Conservation (phyloP, 1,139 yeast species). For the Hyphopichia khmerensis region DNA sequence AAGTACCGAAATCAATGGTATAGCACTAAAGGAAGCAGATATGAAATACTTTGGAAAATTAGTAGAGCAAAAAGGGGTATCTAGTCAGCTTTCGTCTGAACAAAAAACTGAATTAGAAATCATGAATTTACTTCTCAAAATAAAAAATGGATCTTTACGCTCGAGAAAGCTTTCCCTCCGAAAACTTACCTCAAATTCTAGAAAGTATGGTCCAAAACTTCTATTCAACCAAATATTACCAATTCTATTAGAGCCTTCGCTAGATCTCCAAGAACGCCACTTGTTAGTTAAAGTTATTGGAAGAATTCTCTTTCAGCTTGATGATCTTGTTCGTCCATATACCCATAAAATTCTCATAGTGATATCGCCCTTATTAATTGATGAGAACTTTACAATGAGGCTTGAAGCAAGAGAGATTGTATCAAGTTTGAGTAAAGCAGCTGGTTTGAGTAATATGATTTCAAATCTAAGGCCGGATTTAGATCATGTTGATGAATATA, state of each 20-base stretch:
- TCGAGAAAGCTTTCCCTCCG: constrained; percentile 72
- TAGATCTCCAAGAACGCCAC: constrained; percentile 86
- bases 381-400: constrained; percentile 72
- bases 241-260: constrained; percentile 63
- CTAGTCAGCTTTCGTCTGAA: constrained; percentile 33
- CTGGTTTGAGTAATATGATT: constrained; percentile 79
- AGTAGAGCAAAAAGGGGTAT: constrained; percentile 32
- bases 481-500: constrained; percentile 79
- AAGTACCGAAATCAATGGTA: constrained; percentile 37
- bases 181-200: constrained; percentile 62
- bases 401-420: constrained; percentile 80
- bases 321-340: constrained; percentile 66
- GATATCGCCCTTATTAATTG: constrained; percentile 75
- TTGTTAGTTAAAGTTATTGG: constrained; percentile 74
- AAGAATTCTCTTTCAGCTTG: constrained; percentile 64
- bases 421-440: constrained; percentile 72
- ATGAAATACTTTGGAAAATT: constrained; percentile 69
- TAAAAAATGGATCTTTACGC: constrained; percentile 76
- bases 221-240: constrained; percentile 74
- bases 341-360: constrained; percentile 73
- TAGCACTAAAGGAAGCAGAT: constrained; percentile 73
- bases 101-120: constrained; percentile 63
- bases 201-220: constrained; percentile 65
- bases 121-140: constrained; percentile 60
- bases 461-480: constrained; percentile 78